Conservation (phyloP, 805 yeast species). For the Suhomyces faveliae region DNA sequence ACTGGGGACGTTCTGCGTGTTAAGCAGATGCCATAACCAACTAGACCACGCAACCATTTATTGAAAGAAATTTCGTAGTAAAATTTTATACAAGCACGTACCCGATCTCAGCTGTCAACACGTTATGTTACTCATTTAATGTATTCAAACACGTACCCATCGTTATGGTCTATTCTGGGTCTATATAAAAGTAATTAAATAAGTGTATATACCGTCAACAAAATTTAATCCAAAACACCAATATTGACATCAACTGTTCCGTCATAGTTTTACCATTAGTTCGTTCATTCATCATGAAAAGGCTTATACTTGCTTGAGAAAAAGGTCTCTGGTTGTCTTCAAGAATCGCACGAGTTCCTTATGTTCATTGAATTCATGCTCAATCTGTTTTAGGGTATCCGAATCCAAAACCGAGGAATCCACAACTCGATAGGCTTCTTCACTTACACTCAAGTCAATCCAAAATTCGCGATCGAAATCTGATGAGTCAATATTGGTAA, state of each 20-base stretch:
- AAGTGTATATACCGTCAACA: background rate
- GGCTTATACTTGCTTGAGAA: conserved; percentile 2
- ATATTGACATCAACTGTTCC: no score
- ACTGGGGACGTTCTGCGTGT: conserved; percentile 99
- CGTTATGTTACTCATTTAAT: no score
- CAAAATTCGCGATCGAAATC: conserved; percentile 42
- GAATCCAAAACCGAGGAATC: conserved; percentile 39
- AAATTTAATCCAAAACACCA: no score
- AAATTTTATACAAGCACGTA: no score
- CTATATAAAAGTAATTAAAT: no score
- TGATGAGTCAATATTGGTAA: conserved; percentile 46
- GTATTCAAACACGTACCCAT: no score
- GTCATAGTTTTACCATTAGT: background rate
- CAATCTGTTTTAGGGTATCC: conserved; percentile 14
- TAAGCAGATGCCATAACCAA: conserved; percentile 99
- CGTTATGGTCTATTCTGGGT: background rate
- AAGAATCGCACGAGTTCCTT: conserved; percentile 27
- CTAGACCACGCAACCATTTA: conserved; percentile 95
- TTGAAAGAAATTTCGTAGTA: background rate
- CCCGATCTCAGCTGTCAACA: no score
- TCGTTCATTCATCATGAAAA: background rate
- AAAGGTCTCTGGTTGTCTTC: conserved; percentile 10
- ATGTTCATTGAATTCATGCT: conserved; percentile 24
- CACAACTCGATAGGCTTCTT: conserved; percentile 19
- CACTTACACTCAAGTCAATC: conserved; percentile 45